These are phyloP conservation scores for Globisporangium perplexum DNA, from an alignment of 352 stramenopile species.

Conservation along the genomic window DNA sequence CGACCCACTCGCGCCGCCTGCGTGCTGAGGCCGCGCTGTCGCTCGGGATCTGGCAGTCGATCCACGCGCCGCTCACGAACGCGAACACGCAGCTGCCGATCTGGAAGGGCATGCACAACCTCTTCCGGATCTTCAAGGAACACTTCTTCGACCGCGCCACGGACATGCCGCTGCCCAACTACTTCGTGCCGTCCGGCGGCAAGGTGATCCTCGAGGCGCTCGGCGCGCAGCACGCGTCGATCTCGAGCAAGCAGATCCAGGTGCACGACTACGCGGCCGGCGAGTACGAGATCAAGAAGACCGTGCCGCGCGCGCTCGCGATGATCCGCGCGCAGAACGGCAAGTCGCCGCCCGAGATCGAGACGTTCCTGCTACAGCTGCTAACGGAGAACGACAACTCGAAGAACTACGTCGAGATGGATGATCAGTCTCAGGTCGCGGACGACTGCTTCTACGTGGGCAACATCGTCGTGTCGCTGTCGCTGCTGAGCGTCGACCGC, in stretches of 20 bases:
- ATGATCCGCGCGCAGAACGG: conserved; percentile 77
- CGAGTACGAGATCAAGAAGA: conserved; percentile 88
- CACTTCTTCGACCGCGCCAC: conserved; percentile 79
- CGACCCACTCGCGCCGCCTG: conserved; percentile 69
- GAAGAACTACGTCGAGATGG: conserved; percentile 88
- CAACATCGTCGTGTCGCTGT: conserved; percentile 69
- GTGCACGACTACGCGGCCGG: conserved; percentile 80
- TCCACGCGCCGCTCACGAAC: conserved; percentile 77
- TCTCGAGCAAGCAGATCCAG: conserved; percentile 82
- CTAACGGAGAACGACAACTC: conserved; percentile 85
- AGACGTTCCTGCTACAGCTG: conserved; percentile 71
- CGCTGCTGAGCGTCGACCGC: conserved; percentile 57
- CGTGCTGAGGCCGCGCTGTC: conserved; percentile 70
- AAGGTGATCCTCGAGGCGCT: conserved; percentile 77
- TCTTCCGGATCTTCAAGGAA: conserved; percentile 87
- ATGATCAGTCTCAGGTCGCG: conserved; percentile 76
- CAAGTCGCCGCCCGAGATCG: conserved; percentile 73
- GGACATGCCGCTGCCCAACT: conserved; percentile 85
- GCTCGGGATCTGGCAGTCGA: conserved; percentile 81
- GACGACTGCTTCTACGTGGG: conserved; percentile 86
- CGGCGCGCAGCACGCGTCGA: conserved; percentile 72
- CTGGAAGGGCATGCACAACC: conserved; percentile 84
- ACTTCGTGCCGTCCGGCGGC: conserved; percentile 78
- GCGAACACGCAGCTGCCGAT: conserved; percentile 75
- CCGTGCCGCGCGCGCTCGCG: conserved; percentile 65